Base-by-base conservation (phyloP, 2,329 filamentous ascomycete genomes). In the Ascochyta fabae region DNA sequence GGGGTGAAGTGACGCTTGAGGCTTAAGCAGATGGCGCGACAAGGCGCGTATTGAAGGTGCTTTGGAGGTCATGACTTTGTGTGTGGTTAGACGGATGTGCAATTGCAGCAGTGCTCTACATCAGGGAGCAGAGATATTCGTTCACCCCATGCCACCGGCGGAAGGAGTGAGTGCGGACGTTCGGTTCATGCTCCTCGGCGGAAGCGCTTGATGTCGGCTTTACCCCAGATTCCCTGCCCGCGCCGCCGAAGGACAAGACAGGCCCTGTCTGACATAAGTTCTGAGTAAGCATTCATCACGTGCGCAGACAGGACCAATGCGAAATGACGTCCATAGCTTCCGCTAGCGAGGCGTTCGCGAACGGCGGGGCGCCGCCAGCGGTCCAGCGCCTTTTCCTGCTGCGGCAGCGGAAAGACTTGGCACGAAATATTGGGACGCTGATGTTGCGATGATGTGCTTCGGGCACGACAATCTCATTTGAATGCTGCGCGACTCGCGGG, bases 21-120 rank as follows among this genome's bases (percentile, higher is more conserved):
- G 67, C 31, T 65, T 67, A 41, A 70, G 65, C 45, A 73, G 65
- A 50, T 62, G 70, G 4, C 53, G 68, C 53, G 68, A 70, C 33
- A 75, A 57, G 22, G 67, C 49, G 57, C 70, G 73, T 13, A 72
- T 67, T 5, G 72, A 68, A 38, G 69, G 68, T 26, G 65, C 60
- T 62, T 60, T 71, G 9, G 69, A 35, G 16, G 66, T 49, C 73
- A 75, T 75, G 46, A 42, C 50, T 41, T 41, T 13, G 50, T 47
- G 34, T 38, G 41, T 33, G 26, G 27, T 24, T 10, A 45, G 22
- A 19, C 15, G 36, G 33, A 6, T 15, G 23, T 24, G 33, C 33
- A 44, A 15, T 6, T 33, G 5, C 6, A 39, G 13, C 12, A 36
- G 27, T 6, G 24, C n/a, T 36, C 34, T 43, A 15, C 53, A 42